Evolutionary conservation across 108 stramenopile genomes (phyloP), one percentile per base, ranked within the genome.

Genomic region (Phaeodactylum tricornutum): DNA sequence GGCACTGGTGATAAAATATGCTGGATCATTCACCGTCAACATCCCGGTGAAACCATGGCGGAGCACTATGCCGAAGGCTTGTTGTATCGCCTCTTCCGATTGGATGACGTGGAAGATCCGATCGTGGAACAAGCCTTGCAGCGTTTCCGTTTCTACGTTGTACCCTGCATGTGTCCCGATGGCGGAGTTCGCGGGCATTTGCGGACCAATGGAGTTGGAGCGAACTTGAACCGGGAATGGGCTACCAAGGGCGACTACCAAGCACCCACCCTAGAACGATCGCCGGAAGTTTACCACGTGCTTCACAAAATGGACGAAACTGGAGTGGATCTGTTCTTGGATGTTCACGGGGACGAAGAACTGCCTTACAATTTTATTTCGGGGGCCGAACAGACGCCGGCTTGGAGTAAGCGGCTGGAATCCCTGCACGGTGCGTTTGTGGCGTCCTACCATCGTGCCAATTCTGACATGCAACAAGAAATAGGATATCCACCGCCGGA

Each of bases 211-310:
- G 83, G 78, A 2, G 52, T 55, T 22, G 91, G 91, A 1, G 69
- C 75, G 3, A 92, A 92, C 61, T 45, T 92, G 39, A 92, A 92
- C 64, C 66, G 91, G 27, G 91, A 92, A 61, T 92, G 91, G 91
- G 67, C 73, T 29, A 66, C 71, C 32, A 72, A 79, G 4, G 62
- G 59, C 11, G 50, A 57, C 29, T 89, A 93, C 46, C 62, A 72
- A 43, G 92, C 92, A 4, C 92, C 92, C 8, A 77, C 83, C 0
- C 25, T 75, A 50, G 67, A 72, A 40, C 62, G 85, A 24, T 82
- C 80, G 12, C 92, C 92, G 3, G 92, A 93, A 66, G 92, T 93
- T 0, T 64, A 72, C 41, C 57, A 63, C 26, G 87, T 90, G 2
- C 57, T 93, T 47, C 59, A 64, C 29, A 74, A 80, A 47, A 87